Evolutionary conservation across 306 rosid genomes (phyloP), one percentile per base, ranked within the genome.

Genomic region (Trifolium subterraneum): DNA sequence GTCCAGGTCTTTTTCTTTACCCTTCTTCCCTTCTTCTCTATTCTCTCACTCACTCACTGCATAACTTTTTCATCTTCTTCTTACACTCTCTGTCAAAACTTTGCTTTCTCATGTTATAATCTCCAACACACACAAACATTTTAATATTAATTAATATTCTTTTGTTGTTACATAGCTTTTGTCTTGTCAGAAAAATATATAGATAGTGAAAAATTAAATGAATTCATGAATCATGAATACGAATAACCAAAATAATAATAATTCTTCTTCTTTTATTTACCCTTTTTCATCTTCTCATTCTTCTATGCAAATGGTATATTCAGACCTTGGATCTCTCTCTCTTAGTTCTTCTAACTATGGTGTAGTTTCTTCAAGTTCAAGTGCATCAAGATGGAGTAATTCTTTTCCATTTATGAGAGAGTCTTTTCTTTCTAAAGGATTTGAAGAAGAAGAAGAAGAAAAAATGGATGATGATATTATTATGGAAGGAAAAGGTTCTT

Each of bases 251-350:
- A 35, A 38, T 39, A 10, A 35, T 35, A 36, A 36, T n/a, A n/a
- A n/a, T n/a, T n/a, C n/a, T n/a, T n/a, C n/a, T 22, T 22, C 25
- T 22, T 22, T 22, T 22, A 22, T 22, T 22, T 75, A 62, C 75
- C 74, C 78, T 23, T 68, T 9, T 13, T 2, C 74, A 33, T 59
- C 48, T 36, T 10, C 50, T 16, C 13, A 7, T 19, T 36, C 84
- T 56, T 83, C 91, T 14, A 71, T 87, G 88, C 87, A 87, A 44
- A 75, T 84, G 87, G 80, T 86, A 59, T 82, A 84, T 75, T 78
- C 86, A 8, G 86, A 88, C 64, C 80, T 81, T 86, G 87, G 85
- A 8, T 84, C 90, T 59, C 92, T 93, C 71, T 86, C 94, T 45
- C 88, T 93, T 27, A 75, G 25, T 22, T 22, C 23, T 42, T 83